Evolutionary conservation across 495 filamentous ascomycete species (phyloP), one percentile per base, ranked within the genome.

Genomic region (Neurospora sp.): DNA sequence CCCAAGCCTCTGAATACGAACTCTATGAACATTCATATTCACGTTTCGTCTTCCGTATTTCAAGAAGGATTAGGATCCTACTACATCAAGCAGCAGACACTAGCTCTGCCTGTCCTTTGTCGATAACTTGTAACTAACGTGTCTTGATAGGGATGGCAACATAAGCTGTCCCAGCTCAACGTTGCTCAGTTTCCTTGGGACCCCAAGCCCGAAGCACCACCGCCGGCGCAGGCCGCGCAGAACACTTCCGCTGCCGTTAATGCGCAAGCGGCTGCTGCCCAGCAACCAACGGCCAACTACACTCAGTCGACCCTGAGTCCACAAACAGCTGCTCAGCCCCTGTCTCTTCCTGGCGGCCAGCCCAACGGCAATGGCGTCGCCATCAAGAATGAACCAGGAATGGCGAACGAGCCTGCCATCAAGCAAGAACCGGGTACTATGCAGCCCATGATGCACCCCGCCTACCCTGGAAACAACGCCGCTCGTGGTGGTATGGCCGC

Each of bases 131-230:
- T 66, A 66, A 39, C 75, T 76, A 72, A 78, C 70, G 54, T 75
- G 69, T 48, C n/a, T 42, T 74, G 39, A 76, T 78, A 99, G 96
- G 92, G 87, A 83, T 99, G 96, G 96, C 95, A 98, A 83, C 86
- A 88, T 72, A 97, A 94, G 83, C 89, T 98, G 27, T 91, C 95
- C 0, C 88, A 89, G 76, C 88, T 94, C 69, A 87, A 91, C 69
- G 88, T 97, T 74, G 96, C 94, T 71, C 85, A 89, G 46, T 98
- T 98, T 82, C 96, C 96, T 31, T 99, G 96, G 96, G 96, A 98
- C 78, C 96, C 96, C 75, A 87, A 86, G 83, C 86, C 83, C 69
- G 87, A 87, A 66, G 85, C 85, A 54, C 78, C 80, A 73, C 86
- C 84, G 27, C 75, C 82, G 54, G 78, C 85, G 14, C 73, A 85